Percentiles rank a stretch among this genome's conserved stretches.
Evolutionary conservation across 164 flowering plant genomes (phyloP).

Genomic region (Magnolia sinica): DNA sequence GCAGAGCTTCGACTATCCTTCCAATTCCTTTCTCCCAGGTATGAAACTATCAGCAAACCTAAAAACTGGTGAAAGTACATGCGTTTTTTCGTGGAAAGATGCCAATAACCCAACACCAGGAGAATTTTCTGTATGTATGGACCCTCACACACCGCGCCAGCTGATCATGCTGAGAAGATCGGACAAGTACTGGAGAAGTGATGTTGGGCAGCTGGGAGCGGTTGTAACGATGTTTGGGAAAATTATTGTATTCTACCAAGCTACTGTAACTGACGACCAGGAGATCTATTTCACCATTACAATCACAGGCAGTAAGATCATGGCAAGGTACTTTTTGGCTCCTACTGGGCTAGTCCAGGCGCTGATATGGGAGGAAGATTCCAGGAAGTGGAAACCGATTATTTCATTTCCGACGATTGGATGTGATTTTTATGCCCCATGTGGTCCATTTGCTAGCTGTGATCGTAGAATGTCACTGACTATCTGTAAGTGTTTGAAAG

Average conservation of each 20-base stretch:
- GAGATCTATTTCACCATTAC: not conserved
- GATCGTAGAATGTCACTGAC: not conserved
- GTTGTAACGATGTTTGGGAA: not conserved
- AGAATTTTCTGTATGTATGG: slow-evolving; percentile 9
- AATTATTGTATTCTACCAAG: not conserved
- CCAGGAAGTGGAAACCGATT: not conserved
- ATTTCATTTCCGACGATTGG: not conserved
- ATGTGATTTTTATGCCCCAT: not conserved
- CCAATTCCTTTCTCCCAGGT: too few relatives aligned
- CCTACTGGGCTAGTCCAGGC: not conserved
- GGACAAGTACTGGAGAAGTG: not conserved
- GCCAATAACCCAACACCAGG: slow-evolving; percentile 1
- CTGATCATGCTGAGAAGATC: not conserved
- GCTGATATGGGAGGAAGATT: not conserved
- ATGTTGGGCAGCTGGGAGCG: not conserved
- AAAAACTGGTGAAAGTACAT: too few relatives aligned
- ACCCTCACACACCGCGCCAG: slow-evolving; percentile 7
- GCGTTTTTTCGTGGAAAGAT: too few relatives aligned
- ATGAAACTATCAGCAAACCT: too few relatives aligned
- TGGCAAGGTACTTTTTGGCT: not conserved
- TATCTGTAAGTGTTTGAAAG: slow-evolving; percentile 15
- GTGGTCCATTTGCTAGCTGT: slow-evolving; percentile 24
- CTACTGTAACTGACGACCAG: not conserved
- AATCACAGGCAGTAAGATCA: not conserved
- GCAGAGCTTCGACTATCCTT: too few relatives aligned